Evolutionary conservation across 305 asterid genomes (phyloP), one percentile per base, ranked within the genome.

Genomic region (Fraxinus angustifolia): DNA sequence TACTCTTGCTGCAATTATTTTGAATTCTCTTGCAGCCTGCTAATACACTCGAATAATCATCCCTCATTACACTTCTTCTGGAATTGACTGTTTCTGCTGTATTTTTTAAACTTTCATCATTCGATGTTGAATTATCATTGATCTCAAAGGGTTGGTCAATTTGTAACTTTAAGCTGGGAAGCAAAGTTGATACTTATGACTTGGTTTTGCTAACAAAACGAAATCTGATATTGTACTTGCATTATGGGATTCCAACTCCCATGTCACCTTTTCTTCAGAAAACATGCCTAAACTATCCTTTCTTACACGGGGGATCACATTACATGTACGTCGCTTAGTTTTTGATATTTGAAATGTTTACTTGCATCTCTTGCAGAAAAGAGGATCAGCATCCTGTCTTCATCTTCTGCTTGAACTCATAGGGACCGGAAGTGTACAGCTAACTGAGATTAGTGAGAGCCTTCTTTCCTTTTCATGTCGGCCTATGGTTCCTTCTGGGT

Each of bases 371-470:
- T 86, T 88, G 87, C 94, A 92, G 97, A 92, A 81, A 92, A 85
- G 93, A 92, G 97, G 91, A 92, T 92, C 82, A 87, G 90, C 80
- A 76, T 78, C 81, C 86, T 89, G 84, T 83, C 91, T 78, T 84
- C 84, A 0, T 79, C 85, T 74, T 62, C 90, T n/a, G 83, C 86
- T 79, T 82, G 31, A 82, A 87, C 36, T 11, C 82, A 70, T 58
- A 76, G 82, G 62, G 89, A 76, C 79, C 83, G 83, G 80, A 87
- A 80, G 58, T 87, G 93, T 89, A 87, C 91, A 87, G 91, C 92
- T 89, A 88, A 90, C 92, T 53, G 85, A 84, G 89, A 84, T 83
- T 83, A 85, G 90, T 83, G 77, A 68, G 91, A 77, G 86, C 82
- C 30, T 40, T 75, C 73, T 56, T 81, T 73, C 62, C 5, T 78